phyloP scores from a whole-genome alignment of 1,284 basidiomycete species.

The Cutaneotrichosporon spelunceum region DNA sequence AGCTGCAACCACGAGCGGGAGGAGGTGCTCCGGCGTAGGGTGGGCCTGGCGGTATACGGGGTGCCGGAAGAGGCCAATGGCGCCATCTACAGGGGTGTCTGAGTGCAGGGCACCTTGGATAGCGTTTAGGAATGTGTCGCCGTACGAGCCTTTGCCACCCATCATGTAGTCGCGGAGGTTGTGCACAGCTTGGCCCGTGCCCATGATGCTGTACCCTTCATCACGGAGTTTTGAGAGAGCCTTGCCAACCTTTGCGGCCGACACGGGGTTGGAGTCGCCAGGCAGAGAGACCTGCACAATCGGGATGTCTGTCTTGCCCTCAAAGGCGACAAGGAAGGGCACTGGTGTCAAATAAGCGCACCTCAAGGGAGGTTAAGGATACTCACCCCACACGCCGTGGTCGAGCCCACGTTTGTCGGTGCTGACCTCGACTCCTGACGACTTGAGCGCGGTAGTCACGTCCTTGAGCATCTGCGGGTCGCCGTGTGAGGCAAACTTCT shows the following conservation, averaged over 20 bases:
- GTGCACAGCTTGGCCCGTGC: slow-evolving; percentile 48
- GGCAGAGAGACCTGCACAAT: slow-evolving; percentile 54
- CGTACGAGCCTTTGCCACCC: slow-evolving; percentile 14
- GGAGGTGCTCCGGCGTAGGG: slow-evolving; percentile 49
- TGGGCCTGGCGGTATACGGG: slow-evolving; percentile 43
- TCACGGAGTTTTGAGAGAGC: slow-evolving; percentile 44
- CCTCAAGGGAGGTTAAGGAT: slow-evolving; percentile 42
- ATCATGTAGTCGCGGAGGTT: slow-evolving; percentile 47
- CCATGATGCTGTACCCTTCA: slow-evolving; percentile 46
- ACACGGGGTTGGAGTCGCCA: slow-evolving; percentile 37
- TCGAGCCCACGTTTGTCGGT: slow-evolving; percentile 49
- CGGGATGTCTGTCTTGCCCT: slow-evolving; percentile 41
- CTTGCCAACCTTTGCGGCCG: slow-evolving; percentile 49
- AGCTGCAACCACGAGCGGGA: slow-evolving; percentile 41
- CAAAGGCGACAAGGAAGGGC: slow-evolving; percentile 52
- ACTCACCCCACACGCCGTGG: slow-evolving; percentile 53
- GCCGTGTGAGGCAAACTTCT: slow-evolving; percentile 40
- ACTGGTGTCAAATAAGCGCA: slow-evolving; percentile 45
- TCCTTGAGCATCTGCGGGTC: slow-evolving; percentile 33
- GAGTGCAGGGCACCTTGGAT: slow-evolving; percentile 26
- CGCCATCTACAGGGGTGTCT: slow-evolving; percentile 19
- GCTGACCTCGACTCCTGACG: slow-evolving; percentile 30
- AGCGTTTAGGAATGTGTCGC: slow-evolving; percentile 34
- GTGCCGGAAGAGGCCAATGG: slow-evolving; percentile 34
- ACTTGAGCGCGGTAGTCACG: slow-evolving; percentile 36